Evolutionary conservation across 108 stramenopile species (phyloP).

Genomic region (Thalassiosira profunda): DNA sequence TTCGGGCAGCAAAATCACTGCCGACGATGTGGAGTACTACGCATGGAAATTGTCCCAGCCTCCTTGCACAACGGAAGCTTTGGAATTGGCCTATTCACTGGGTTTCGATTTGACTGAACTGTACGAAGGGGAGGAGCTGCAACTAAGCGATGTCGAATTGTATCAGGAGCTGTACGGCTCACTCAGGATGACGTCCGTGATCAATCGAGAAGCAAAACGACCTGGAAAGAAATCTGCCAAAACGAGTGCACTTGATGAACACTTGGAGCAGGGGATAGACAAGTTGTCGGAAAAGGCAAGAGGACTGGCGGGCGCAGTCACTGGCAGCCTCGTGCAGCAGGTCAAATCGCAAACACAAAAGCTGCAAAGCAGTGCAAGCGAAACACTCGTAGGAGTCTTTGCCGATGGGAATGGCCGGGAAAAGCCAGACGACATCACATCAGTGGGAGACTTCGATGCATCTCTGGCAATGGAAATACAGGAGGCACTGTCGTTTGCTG

Average conservation of each 20-base stretch:
- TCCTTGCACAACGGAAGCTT: slow-evolving; percentile 37
- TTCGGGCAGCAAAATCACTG: slow-evolving; percentile 27
- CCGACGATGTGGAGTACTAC: slow-evolving; percentile 48
- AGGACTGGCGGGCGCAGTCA: slow-evolving; percentile 11
- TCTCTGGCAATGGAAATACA: slow-evolving; percentile 42
- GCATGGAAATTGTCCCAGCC: slow-evolving; percentile 44
- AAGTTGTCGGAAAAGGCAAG: slow-evolving; percentile 23
- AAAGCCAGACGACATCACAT: slow-evolving; percentile 8
- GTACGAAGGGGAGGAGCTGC: slow-evolving; percentile 31
- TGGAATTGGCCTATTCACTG: slow-evolving; percentile 29
- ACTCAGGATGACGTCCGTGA: slow-evolving; percentile 10
- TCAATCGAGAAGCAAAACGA: slow-evolving; percentile 12
- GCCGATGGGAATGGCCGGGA: not conserved
- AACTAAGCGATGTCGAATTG: slow-evolving; percentile 28
- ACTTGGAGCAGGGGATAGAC: slow-evolving; percentile 44
- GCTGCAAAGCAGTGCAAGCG: not conserved
- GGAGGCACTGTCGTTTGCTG: slow-evolving; percentile 25
- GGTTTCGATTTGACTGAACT: slow-evolving; percentile 36
- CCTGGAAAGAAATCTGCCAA: slow-evolving; percentile 9
- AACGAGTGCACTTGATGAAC: slow-evolving; percentile 22
- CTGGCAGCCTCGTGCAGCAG: slow-evolving; percentile 19
- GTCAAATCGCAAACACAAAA: slow-evolving; percentile 8
- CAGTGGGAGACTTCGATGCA: slow-evolving; percentile 37
- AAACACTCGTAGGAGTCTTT: not conserved
- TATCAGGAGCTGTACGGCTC: slow-evolving; percentile 31